Percentiles rank a stretch among this genome's conserved stretches.
Conservation (phyloP, 2,329 filamentous ascomycete genomes). For the Talaromyces sp. region DNA sequence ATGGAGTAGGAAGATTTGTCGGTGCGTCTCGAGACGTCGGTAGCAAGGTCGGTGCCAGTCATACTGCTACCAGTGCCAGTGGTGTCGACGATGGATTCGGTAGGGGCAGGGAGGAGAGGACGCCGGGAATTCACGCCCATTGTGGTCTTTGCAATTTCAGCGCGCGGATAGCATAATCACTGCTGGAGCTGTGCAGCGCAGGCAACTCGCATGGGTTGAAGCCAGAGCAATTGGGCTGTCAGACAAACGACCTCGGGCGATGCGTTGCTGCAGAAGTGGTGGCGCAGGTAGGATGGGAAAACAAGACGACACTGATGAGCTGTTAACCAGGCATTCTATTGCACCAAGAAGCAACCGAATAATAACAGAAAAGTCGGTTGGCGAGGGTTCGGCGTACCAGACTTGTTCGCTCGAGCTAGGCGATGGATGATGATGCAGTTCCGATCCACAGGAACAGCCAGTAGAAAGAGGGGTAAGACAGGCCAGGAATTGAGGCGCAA, state of each 20-base stretch:
- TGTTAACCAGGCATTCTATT: background rate
- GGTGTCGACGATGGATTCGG: slow-evolving; percentile 45
- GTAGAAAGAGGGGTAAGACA: background rate
- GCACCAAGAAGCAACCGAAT: background rate
- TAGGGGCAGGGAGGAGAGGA: slow-evolving; percentile 45
- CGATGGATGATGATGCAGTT: background rate
- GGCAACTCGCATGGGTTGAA: background rate
- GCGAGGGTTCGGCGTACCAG: background rate
- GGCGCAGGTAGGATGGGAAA: background rate
- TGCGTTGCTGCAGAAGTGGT: background rate
- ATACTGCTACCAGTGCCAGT: slow-evolving; percentile 38
- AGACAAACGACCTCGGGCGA: background rate
- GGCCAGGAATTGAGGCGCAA: background rate
- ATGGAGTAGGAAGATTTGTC: slow-evolving; percentile 48
- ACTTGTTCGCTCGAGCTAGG: background rate
- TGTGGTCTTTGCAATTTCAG: slow-evolving; percentile 17
- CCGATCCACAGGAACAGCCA: background rate
- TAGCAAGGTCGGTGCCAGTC: slow-evolving; percentile 43
- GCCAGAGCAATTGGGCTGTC: background rate
- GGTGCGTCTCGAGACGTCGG: slow-evolving; percentile 46
- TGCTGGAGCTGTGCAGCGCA: background rate
- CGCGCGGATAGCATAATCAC: slow-evolving; percentile 10
- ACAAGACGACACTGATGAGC: background rate
- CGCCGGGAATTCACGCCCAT: slow-evolving; percentile 47
- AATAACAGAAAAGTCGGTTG: background rate